Evolutionary conservation across 2,329 filamentous ascomycete genomes (phyloP), one percentile per base, ranked within the genome.

Genomic region (Talaromyces islandicus): DNA sequence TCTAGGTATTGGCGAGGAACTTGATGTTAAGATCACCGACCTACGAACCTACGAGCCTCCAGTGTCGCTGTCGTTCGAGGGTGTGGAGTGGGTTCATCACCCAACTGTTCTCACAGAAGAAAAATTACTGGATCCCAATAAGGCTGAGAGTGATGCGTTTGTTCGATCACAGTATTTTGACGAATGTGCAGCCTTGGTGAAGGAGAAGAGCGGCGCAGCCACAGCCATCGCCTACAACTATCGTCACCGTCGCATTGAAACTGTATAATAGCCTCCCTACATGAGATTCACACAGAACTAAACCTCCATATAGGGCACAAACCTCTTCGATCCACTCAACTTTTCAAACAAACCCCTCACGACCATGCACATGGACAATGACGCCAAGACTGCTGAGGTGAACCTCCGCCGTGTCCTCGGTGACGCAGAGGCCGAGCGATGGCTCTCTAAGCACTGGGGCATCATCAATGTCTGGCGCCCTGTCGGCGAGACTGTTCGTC

Each of bases 301-400:
- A 51, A 2, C 48, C 21, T 29, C 48, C 7, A 3, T 51, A 51
- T 27, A 51, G 48, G 24, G 4, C 14, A 51, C 48, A 29, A 51
- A 51, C 29, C 48, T 51, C 48, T 51, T 51, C 48, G 48, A 51
- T 27, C 48, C 48, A 9, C 48, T 51, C 48, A 51, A 51, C 24
- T 51, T 51, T 17, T 51, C 48, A 25, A 51, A 51, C 48, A 51
- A 51, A 27, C 48, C 48, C 48, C 48, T 51, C 21, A 29, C 48
- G 12, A 51, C 48, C 48, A 51, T 51, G 48, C 48, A 51, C 48
- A 51, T 51, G 48, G 48, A 51, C 48, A 51, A 51, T 51, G 48
- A 51, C n/a, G 48, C 48, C 48, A 25, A 51, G 48, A 51, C 48
- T 51, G 48, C 48, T n/a, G 48, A 51, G 25, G 48, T 51, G 48